These are phyloP conservation scores for Neofusicoccum sp. DNA, from an alignment of 2,329 filamentous ascomycete species.

Conservation along the genomic window DNA sequence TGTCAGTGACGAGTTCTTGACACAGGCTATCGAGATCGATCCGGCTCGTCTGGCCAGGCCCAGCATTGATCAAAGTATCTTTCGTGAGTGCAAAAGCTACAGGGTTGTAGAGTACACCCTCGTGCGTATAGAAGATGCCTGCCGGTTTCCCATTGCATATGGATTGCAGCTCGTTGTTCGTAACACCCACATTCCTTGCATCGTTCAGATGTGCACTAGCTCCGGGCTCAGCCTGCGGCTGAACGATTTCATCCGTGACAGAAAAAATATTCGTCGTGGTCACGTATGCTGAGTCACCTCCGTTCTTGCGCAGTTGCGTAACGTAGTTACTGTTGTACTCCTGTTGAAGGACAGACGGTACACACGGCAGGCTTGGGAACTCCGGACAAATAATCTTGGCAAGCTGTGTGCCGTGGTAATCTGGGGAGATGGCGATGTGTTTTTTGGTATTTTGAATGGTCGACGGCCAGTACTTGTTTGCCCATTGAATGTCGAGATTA, in stretches of 20 bases:
- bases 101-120: conserved; percentile 54
- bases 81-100: conserved; percentile 48
- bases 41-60: conserved; percentile 45
- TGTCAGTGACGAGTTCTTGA: conserved; percentile 38
- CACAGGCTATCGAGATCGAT: conserved; percentile 47
- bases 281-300: conserved; percentile 57
- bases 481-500: conserved; percentile 59
- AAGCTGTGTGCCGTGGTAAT: conserved; percentile 54
- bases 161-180: conserved; percentile 54
- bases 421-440: conserved; percentile 56
- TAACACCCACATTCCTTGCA: conserved; percentile 48
- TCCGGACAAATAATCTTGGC: conserved; percentile 32
- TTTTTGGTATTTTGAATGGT: conserved; percentile 50
- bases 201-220: conserved; percentile 53
- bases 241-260: conserved; percentile 54
- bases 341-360: conserved; percentile 53
- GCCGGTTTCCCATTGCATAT: conserved; percentile 46
- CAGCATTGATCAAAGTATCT: conserved; percentile 53
- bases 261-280: conserved; percentile 59
- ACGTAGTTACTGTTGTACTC: conserved; percentile 50
- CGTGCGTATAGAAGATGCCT: conserved; percentile 54
- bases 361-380: conserved; percentile 27
- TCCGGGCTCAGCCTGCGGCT: conserved; percentile 50
- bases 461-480: conserved; percentile 60
- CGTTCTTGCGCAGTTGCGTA: conserved; percentile 44